A percentile compares a stretch with the other conserved stretches of the same genome.
Evolutionary conservation across 2,329 filamentous ascomycete species (phyloP).

Genomic region (Fusarium sp.): DNA sequence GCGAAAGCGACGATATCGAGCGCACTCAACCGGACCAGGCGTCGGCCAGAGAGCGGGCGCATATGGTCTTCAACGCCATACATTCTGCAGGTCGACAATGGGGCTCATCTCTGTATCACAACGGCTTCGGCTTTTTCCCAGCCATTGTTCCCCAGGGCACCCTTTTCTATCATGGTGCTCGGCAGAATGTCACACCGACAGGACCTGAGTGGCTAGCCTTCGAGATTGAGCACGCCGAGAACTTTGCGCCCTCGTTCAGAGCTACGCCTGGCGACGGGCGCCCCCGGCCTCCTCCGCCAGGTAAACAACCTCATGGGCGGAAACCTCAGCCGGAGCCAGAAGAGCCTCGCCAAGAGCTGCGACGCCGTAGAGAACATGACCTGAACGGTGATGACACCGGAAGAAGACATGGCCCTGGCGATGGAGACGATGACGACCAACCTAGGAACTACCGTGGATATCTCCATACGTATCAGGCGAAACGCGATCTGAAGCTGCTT

Average conservation of each 20-base stretch:
- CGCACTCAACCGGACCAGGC: constrained; percentile 52
- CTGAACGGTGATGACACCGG: background rate
- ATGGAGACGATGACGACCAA: constrained; percentile 13
- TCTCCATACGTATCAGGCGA: constrained; percentile 74
- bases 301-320: background rate
- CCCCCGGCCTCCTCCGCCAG: constrained; percentile 1
- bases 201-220: constrained; percentile 80
- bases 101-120: constrained; percentile 79
- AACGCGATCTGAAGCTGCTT: constrained; percentile 68
- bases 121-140: constrained; percentile 79
- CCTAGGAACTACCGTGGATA: constrained; percentile 60
- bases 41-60: constrained; percentile 63
- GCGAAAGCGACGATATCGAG: constrained; percentile 1
- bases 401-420: background rate
- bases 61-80: constrained; percentile 78
- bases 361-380: constrained; percentile 2
- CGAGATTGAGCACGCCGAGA: constrained; percentile 78
- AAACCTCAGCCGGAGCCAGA: background rate
- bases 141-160: constrained; percentile 73
- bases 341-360: constrained; percentile 17
- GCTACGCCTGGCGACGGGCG: background rate
- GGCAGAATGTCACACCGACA: constrained; percentile 56
- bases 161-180: constrained; percentile 75
- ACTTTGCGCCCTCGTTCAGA: constrained; percentile 63
- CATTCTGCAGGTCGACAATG: constrained; percentile 80